Base-by-base conservation (phyloP, 2,329 filamentous ascomycete species). In the Penicillium sp. region DNA sequence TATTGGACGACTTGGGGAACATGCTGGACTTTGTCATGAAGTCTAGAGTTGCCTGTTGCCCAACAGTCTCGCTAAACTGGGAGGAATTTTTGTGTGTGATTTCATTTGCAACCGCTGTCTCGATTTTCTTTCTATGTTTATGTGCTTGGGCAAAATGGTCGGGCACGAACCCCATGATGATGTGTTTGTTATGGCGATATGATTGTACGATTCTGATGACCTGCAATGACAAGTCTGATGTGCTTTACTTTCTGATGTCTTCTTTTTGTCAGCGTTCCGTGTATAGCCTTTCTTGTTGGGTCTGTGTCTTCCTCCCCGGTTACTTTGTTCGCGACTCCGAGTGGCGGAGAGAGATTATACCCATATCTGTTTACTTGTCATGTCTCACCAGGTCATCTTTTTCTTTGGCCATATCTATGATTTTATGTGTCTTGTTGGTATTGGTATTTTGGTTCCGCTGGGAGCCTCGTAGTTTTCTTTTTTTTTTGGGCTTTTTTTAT, bases 131-230 rank as follows among this genome's bases (percentile, higher is more conserved):
- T 52, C 25, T 42, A 42, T 61, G 41, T 61, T 48, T 55, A 38
- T 25, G 48, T 54, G 57, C 55, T 51, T 56, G 57, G 61, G 58
- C 42, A 51, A 58, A 53, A 42, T 13, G 33, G 41, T 56, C 35
- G 57, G 49, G 33, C 49, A 41, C 38, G 12, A 48, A 41, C 35
- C 48, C 31, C 23, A 25, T 49, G 29, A 33, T 55, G 41, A 52
- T 53, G 58, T 55, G 45, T 52, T 58, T 60, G 59, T 59, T 61
- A 69, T 59, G 68, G 64, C 64, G 66, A 67, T 66, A 71, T 67
- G 69, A 70, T 68, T 71, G 69, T 71, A 71, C 67, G 69, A 71
- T 68, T 70, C 66, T 69, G 68, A 71, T 69, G 69, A 71, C 68
- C 67, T 68, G 61, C 63, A 64, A 70, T 66, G 64, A 69, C 64